A percentile compares a stretch with the other conserved stretches of the same genome.
These are phyloP conservation scores for Prunus yedoensis DNA, from an alignment of 331 rosid species.

Conservation along the genomic window DNA sequence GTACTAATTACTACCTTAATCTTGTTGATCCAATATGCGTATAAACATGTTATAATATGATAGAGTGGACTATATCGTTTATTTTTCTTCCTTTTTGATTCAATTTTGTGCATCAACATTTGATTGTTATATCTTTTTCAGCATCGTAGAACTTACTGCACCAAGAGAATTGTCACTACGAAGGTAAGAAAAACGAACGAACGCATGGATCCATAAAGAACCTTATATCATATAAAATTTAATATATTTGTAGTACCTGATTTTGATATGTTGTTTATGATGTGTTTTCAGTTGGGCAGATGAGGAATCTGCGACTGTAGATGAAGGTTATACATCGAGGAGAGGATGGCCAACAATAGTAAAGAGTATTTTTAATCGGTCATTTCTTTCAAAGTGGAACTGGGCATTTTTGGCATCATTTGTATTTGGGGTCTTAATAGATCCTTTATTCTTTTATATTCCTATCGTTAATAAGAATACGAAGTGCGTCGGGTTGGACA, in stretches of 20 bases:
- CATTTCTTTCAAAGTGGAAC: not conserved
- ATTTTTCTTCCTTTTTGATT: too few species aligned
- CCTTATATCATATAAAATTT: too few species aligned
- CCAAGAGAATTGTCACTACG: not conserved
- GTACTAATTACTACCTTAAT: too few species aligned
- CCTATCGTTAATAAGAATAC: not conserved
- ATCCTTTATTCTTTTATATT: constrained; percentile 7
- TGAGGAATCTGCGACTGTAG: not conserved
- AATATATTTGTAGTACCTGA: too few species aligned
- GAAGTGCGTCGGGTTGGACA: not conserved
- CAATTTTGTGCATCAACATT: too few species aligned
- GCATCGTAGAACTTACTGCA: not conserved
- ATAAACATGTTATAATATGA: too few species aligned
- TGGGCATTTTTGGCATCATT: not conserved
- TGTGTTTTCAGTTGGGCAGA: too few species aligned
- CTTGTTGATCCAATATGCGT: too few species aligned
- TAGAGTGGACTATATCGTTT: not conserved
- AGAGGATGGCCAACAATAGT: not conserved
- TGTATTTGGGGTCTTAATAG: not conserved
- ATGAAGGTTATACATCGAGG: not conserved
- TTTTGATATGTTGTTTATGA: too few species aligned
- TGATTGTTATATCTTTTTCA: not conserved
- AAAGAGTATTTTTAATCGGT: not conserved
- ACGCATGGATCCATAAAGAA: too few species aligned
- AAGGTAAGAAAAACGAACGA: not conserved